Percentiles rank a stretch among this genome's conserved stretches.
Evolutionary conservation across 2,329 filamentous ascomycete genomes (phyloP).

Genomic region (Scopulariopsis brevicaulis): DNA sequence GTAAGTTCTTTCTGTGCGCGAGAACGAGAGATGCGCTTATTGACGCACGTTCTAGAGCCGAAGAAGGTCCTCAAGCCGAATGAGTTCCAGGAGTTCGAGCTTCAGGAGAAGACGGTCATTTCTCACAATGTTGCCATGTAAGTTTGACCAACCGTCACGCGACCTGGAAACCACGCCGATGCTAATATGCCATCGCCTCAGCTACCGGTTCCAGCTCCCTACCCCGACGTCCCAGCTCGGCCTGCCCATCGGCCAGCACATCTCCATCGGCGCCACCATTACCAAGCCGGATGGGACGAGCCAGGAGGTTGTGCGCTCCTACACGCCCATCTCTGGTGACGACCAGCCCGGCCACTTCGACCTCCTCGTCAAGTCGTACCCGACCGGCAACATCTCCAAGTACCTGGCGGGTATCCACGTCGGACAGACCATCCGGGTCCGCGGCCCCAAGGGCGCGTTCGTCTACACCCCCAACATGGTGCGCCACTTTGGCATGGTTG

Average conservation of each 20-base stretch:
- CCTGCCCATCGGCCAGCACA: constrained; percentile 96
- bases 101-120: constrained; percentile 89
- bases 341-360: constrained; percentile 87
- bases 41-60: constrained; percentile 38
- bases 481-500: constrained; percentile 93
- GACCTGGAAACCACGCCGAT: neutral
- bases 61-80: constrained; percentile 79
- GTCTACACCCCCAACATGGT: constrained; percentile 97
- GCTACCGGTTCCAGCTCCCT: constrained; percentile 88
- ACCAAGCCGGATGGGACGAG: constrained; percentile 54
- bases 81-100: constrained; percentile 81
- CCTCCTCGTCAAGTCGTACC: constrained; percentile 95
- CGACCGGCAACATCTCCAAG: constrained; percentile 94
- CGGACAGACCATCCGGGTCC: constrained; percentile 80
- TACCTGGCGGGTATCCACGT: constrained; percentile 74
- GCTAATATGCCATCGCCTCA: constrained; percentile 18
- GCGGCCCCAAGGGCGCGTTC: constrained; percentile 94
- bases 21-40: neutral
- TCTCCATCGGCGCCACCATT: constrained; percentile 79
- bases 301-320: constrained; percentile 83
- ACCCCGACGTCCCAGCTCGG: constrained; percentile 71
- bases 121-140: constrained; percentile 98
- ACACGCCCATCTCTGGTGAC: constrained; percentile 86
- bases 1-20: constrained; percentile 36
- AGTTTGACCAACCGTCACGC: constrained; percentile 15